Base-by-base conservation (phyloP, 192 early-diverging fungal species). In the Coemansia sp. region DNA sequence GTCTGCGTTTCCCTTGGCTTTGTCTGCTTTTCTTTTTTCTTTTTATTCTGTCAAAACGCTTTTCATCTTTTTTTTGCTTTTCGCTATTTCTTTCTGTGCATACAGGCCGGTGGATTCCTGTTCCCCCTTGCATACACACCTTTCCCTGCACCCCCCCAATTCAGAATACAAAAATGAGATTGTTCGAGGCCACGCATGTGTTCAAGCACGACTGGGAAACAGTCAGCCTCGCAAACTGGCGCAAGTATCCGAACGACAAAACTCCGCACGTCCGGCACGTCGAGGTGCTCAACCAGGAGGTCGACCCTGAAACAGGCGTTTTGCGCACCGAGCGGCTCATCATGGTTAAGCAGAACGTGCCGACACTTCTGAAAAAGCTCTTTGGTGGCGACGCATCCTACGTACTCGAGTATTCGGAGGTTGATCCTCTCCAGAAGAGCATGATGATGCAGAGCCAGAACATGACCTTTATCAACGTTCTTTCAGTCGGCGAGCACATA, bases 171-270 rank as follows among this genome's bases (percentile, higher is more conserved):
- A 51, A 36, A 75, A 95, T 95, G 96, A 93, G 94, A 75, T 84
- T 98, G 41, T 95, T 95, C 61, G 86, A 94, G 78, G 84, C 88
- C 23, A 78, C 89, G 56, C 91, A 95, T 71, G 82, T 85, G 33
- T 94, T 92, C 80, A 77, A 87, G 71, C 90, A 96, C 80, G 80
- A 90, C 60, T 98, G 95, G 93, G 85, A 83, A 6, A 89, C 87
- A 14, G 92, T 94, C 46, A 90, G 89, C 34, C 81, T 89, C 20
- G 97, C 94, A 43, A 92, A 96, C 78, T 99, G 91, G 91, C 88
- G 89, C 81, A 99, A 99, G 80, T 99, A 99, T 85, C 98, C 98
- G 0, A 99, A 99, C 82, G 92, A 92, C 23, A 81, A 92, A 45
- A 91, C 94, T 34, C 88, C 89, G 53, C 98, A 99, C 71, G 96